Base-by-base conservation (phyloP, 2,329 filamentous ascomycete genomes). In the Myriangium duriaei region DNA sequence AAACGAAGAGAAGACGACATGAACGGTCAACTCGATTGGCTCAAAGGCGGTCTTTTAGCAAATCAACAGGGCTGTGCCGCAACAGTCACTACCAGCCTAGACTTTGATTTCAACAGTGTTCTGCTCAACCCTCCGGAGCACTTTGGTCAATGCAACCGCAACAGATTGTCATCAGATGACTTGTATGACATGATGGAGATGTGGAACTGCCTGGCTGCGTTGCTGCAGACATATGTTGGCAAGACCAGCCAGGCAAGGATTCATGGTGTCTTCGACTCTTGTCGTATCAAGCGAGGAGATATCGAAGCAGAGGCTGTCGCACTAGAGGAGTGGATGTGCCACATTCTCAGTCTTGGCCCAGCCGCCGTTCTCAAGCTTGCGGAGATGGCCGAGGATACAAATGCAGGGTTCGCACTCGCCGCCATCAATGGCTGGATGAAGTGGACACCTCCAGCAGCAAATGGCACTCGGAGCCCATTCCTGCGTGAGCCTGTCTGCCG, bases 111-210 rank as follows among this genome's bases (percentile, higher is more conserved):
- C 47, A 64, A 64, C 40, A 65, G 66, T 42, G 67, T 72, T 5
- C 53, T 76, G 11, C 63, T 74, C 30, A 67, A 70, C 40, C 65
- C 71, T 4, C 67, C 72, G 1, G 63, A 70, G 15, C 66, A 65
- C n/a, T 78, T 78, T 44, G 72, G 65, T 3, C 59, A 58, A 37
- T 73, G 74, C 2, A 79, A 79, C 46, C 51, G 51, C 11, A 61
- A 56, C 10, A 74, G 74, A 1, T 57, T 79, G 29, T 65, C 61
- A 5, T 62, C 68, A 3, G 62, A 65, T 38, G 65, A 79, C 47
- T 59, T 79, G 7, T 76, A 74, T 45, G 73, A 78, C 49, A 75
- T 79, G 63, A 72, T 65, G 28, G 75, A 79, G 48, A 62, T 79
- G 9, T 79, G 74, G 74, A 73, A 68, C 7, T 77, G 74, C 47